These are phyloP conservation scores for Camellia granthamiana DNA, from an alignment of 148 eudicot species.

Conservation along the genomic window DNA sequence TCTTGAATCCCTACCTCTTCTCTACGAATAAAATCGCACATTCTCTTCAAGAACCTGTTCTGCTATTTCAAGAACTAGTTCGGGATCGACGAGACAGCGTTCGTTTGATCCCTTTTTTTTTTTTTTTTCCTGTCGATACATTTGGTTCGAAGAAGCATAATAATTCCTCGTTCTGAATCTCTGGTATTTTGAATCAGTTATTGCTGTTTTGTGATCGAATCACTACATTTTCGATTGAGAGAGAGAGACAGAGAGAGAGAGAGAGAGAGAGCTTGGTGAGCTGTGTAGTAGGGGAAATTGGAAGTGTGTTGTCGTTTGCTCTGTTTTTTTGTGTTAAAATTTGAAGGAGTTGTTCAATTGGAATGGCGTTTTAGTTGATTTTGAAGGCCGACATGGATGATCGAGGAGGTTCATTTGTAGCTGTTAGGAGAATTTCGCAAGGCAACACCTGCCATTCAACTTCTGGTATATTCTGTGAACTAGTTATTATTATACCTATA, in stretches of 20 bases:
- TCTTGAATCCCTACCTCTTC: slow-evolving; percentile 53
- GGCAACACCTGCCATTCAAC: slow-evolving; percentile 68
- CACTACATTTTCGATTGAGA: not conserved
- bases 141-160: not conserved
- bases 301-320: not conserved
- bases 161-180: not conserved
- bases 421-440: slow-evolving; percentile 82
- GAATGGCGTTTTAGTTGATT: slow-evolving; percentile 14
- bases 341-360: not conserved
- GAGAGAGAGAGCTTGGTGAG: not conserved
- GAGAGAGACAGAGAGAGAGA: not conserved
- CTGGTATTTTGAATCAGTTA: not conserved
- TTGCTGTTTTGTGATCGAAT: not conserved
- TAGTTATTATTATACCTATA: not conserved
- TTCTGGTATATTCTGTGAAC: slow-evolving; percentile 53
- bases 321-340: not conserved
- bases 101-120: not conserved
- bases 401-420: slow-evolving; percentile 91
- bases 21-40: not conserved
- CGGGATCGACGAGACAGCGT: not conserved
- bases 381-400: slow-evolving; percentile 57
- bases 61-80: slow-evolving; percentile 10
- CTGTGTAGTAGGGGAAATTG: not conserved
- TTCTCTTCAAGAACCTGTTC: slow-evolving; percentile 4
- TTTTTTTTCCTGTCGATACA: not conserved